phyloP scores from a whole-genome alignment of 805 yeast species.

The Ascoidea tarda region DNA sequence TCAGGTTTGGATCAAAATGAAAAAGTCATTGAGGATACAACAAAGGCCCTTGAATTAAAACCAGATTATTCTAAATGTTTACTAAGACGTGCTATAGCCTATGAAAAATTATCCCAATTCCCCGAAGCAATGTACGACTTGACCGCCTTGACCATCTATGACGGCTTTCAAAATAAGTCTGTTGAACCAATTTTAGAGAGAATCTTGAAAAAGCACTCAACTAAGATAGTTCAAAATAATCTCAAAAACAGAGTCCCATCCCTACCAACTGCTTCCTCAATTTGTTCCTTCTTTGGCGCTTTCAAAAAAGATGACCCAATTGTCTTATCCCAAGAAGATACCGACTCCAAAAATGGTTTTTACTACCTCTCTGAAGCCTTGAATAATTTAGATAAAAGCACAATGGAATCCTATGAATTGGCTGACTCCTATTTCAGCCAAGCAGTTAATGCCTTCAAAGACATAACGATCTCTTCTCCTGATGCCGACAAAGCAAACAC shows the following conservation, averaged over 20 bases:
- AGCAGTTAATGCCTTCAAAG: slow-evolving; percentile 34
- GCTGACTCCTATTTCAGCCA: slow-evolving; percentile 33
- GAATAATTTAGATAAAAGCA: slow-evolving; percentile 32
- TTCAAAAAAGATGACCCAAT: slow-evolving; percentile 39
- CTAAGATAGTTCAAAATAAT: slow-evolving; percentile 49
- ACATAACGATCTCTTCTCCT: neutral
- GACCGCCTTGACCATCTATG: slow-evolving; percentile 76
- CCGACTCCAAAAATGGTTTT: slow-evolving; percentile 47
- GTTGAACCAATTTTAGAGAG: slow-evolving; percentile 78
- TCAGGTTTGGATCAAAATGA: slow-evolving; percentile 69
- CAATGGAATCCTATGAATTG: slow-evolving; percentile 21
- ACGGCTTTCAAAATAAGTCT: slow-evolving; percentile 67
- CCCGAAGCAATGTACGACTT: slow-evolving; percentile 84
- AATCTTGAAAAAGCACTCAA: slow-evolving; percentile 71
- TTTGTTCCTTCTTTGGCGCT: slow-evolving; percentile 82
- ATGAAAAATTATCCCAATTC: slow-evolving; percentile 66
- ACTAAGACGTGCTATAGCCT: slow-evolving; percentile 85
- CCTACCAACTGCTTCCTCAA: slow-evolving; percentile 73
- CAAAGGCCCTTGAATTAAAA: slow-evolving; percentile 71
- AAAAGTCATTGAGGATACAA: slow-evolving; percentile 78
- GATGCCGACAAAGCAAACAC: slow-evolving; percentile 20
- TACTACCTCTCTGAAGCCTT: slow-evolving; percentile 53
- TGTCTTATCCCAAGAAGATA: slow-evolving; percentile 25
- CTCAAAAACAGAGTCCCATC: slow-evolving; percentile 19
- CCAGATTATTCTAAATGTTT: slow-evolving; percentile 89